Base-by-base conservation (phyloP, 2,329 filamentous ascomycete genomes). In the Chaetomium sp. region DNA sequence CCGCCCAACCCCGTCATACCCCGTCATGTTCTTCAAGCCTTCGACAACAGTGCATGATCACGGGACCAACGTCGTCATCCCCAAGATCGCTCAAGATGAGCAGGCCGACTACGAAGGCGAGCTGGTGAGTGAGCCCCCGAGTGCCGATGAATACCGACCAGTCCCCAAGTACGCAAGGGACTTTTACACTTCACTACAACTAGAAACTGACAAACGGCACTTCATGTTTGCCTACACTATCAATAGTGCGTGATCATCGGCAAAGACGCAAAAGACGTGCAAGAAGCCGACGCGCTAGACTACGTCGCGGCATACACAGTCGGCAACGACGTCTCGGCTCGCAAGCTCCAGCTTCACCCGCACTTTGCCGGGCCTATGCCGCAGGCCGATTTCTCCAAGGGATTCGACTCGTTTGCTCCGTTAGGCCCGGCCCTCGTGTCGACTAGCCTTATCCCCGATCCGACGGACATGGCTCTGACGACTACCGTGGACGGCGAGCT, bases 251-350 rank as follows among this genome's bases (percentile, higher is more conserved):
- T 84, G 14, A 72, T 84, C 37, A 76, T 85, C 43, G 78, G 78
- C 36, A 73, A 71, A 60, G 66, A 70, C 9, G 71, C 71, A 14
- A 77, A 79, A 61, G 80, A 85, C 59, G 79, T 84, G 8, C 69
- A 73, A 46, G 79, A 82, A 60, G 73, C 71, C 0, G 75, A 84
- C 19, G 81, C 81, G 6, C 64, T 81, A 48, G 73, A 78, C 58
- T 83, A 85, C 62, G 74, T 86, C 2, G 76, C 86, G 1, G 83
- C 83, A 35, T 87, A 86, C 60, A 67, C 65, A 19, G 67, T 65
- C 8, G 59, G 77, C 62, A 87, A 86, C 68, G 83, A 87, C 64
- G 76, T 87, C 5, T 84, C 81, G 1, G 42, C 51, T n/a, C 51
- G 51, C 27, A 32, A 47, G 19, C 47, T 27, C 42, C 51, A 53